Base-by-base conservation (phyloP, 2,329 filamentous ascomycete genomes). In the Colletotrichum simmondsii region DNA sequence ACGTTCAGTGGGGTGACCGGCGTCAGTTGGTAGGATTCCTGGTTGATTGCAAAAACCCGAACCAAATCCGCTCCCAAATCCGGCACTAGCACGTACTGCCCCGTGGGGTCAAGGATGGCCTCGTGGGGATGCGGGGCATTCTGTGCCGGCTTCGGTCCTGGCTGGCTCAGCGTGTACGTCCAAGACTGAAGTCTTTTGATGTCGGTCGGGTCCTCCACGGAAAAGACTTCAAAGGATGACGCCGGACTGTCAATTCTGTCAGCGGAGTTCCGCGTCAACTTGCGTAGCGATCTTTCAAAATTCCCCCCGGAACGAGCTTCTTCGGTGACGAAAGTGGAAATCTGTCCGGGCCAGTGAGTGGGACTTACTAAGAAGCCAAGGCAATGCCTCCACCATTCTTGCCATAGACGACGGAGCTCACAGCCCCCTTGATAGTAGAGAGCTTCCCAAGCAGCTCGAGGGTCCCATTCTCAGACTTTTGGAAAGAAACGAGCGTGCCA, bases 101-200 rank as follows among this genome's bases (percentile, higher is more conserved):
- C 70, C 72, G 54, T 74, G 65, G 72, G 72, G 69, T 74, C 72
- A n/a, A 74, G 37, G 32, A 74, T 69, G 57, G 71, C 65, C 26
- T 74, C 69, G 65, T 74, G 72, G 62, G 59, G 69, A 37, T 72
- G 46, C 49, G 72, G 75, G n/a, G 66, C 74, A n/a, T 46, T 69
- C 8, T 74, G 74, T 3, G 67, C 64, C 14, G 68, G 63, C 57
- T 68, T 68, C 0, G 92, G 92, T 0, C 84, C 83, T 4, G 83
- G 80, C 19, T 80, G 76, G 11, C 75, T 74, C 71, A 87, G 77
- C 64, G 79, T 79, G 77, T 83, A 89, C 1, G 80, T 80, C 68
- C 63, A 71, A 19, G 68, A 71, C 49, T 71, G 68, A 64, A 71
- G n/a, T 6, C 68, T 58, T 32, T 71, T 62, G n/a, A 76, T 71